Conservation (phyloP, 78 protist genomes). For the Reticulomyxa filosa region DNA sequence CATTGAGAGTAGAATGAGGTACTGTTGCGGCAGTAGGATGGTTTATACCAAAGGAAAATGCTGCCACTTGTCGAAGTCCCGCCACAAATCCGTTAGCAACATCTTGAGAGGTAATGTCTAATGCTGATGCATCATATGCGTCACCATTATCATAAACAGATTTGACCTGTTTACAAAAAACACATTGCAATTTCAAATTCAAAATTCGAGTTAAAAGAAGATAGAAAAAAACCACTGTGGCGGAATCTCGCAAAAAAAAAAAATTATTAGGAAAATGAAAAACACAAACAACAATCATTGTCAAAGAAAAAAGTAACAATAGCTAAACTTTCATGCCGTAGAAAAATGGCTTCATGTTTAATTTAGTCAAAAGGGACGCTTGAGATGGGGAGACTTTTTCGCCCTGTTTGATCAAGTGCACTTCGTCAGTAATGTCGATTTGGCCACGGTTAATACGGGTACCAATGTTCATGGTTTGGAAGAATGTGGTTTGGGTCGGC, state of each 20-base stretch:
- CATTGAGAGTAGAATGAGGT: slow-evolving; percentile 75
- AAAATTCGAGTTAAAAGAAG: neutral
- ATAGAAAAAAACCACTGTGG: neutral
- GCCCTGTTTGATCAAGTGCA: slow-evolving; percentile 60
- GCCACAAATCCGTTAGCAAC: slow-evolving; percentile 23
- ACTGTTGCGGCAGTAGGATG: slow-evolving; percentile 73
- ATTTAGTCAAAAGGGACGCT: slow-evolving; percentile 82
- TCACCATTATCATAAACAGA: slow-evolving; percentile 74
- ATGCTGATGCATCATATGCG: slow-evolving; percentile 55
- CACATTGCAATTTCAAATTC: too few species aligned
- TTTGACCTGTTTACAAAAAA: too few species aligned
- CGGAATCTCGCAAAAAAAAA: neutral
- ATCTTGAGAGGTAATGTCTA: slow-evolving; percentile 66
- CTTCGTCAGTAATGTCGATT: slow-evolving; percentile 78
- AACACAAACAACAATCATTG: neutral
- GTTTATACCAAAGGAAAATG: slow-evolving; percentile 62
- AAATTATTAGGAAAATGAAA: neutral
- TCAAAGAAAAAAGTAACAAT: neutral
- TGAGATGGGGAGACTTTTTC: slow-evolving; percentile 85
- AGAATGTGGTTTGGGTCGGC: slow-evolving; percentile 91
- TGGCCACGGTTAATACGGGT: slow-evolving; percentile 89
- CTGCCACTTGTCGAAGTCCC: slow-evolving; percentile 61
- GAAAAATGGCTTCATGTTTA: slow-evolving; percentile 89
- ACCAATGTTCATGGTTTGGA: slow-evolving; percentile 93
- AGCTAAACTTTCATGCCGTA: slow-evolving; percentile 71